Evolutionary conservation across 2,329 filamentous ascomycete species (phyloP).

Genomic region (Rutstroemia sp.): DNA sequence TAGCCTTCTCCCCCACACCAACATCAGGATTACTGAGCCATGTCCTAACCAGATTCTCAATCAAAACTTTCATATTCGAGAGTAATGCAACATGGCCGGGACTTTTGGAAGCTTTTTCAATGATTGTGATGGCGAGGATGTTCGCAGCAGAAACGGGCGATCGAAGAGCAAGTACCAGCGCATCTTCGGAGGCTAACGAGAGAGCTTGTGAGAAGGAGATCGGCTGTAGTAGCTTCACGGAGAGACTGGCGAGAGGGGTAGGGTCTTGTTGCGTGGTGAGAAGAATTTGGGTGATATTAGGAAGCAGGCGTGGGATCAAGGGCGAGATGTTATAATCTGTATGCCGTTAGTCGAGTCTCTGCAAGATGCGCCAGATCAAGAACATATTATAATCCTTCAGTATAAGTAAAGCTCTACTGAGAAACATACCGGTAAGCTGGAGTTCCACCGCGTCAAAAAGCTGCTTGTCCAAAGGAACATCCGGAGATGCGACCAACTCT

Average conservation of each 20-base stretch:
- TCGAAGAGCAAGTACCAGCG: constrained; percentile 44
- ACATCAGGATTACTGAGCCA: constrained; percentile 49
- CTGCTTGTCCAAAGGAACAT: constrained; percentile 37
- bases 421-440: constrained; percentile 45
- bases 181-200: constrained; percentile 42
- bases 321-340: constrained; percentile 45
- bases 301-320: constrained; percentile 46
- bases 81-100: constrained; percentile 44
- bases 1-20: constrained; percentile 47
- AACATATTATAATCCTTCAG: too few relatives aligned
- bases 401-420: too few relatives aligned
- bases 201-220: constrained; percentile 45
- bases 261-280: constrained; percentile 44
- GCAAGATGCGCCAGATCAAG: too few relatives aligned
- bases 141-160: constrained; percentile 50
- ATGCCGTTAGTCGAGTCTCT: too few relatives aligned
- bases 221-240: constrained; percentile 48
- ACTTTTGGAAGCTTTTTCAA: constrained; percentile 46
- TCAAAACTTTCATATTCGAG: constrained; percentile 40
- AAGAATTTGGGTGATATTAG: constrained; percentile 46
- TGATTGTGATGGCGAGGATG: constrained; percentile 47
- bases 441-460: constrained; percentile 54
- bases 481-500: constrained; percentile 38
- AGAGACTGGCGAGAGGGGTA: constrained; percentile 42
- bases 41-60: constrained; percentile 40